phyloP scores from a whole-genome alignment of 2,329 filamentous ascomycete species.

The Metarhizium brunneum region DNA sequence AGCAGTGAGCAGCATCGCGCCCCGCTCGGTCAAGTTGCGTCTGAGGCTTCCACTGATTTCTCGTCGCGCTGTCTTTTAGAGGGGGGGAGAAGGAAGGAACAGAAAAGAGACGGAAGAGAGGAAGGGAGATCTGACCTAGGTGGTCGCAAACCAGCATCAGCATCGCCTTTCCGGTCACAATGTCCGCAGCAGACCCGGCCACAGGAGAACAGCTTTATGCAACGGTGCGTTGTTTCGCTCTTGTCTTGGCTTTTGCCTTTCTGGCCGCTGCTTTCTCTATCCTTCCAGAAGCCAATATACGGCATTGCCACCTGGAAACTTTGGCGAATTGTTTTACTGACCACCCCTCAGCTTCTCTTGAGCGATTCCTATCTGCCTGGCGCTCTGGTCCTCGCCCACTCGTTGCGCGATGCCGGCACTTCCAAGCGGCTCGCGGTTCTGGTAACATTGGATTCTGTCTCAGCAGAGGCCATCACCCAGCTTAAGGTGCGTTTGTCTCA shows the following conservation, averaged over 20 bases:
- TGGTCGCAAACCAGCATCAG: not conserved
- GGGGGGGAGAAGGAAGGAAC: too few relatives aligned
- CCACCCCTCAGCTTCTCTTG: constrained; percentile 63
- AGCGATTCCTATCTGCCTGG: constrained; percentile 91
- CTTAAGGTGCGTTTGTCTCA: constrained; percentile 51
- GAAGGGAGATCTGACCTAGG: not conserved
- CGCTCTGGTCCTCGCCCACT: constrained; percentile 88
- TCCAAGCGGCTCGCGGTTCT: constrained; percentile 78
- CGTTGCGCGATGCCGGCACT: constrained; percentile 81
- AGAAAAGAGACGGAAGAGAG: not conserved
- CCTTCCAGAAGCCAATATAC: too few relatives aligned
- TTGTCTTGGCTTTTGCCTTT: constrained; percentile 1
- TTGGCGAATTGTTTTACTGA: not conserved
- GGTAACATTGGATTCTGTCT: constrained; percentile 72
- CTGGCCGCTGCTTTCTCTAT: not conserved
- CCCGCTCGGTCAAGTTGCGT: too few relatives aligned
- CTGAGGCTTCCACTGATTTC: too few relatives aligned
- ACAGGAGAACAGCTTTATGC: constrained; percentile 43
- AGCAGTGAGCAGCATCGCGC: too few relatives aligned
- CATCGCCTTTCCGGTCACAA: not conserved
- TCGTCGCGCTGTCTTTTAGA: too few relatives aligned
- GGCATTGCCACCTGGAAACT: too few relatives aligned
- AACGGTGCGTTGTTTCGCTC: constrained; percentile 36
- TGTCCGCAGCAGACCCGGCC: not conserved
- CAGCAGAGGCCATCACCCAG: constrained; percentile 64